Base-by-base conservation (phyloP, 257 asterid species). In the Petunia axillaris region DNA sequence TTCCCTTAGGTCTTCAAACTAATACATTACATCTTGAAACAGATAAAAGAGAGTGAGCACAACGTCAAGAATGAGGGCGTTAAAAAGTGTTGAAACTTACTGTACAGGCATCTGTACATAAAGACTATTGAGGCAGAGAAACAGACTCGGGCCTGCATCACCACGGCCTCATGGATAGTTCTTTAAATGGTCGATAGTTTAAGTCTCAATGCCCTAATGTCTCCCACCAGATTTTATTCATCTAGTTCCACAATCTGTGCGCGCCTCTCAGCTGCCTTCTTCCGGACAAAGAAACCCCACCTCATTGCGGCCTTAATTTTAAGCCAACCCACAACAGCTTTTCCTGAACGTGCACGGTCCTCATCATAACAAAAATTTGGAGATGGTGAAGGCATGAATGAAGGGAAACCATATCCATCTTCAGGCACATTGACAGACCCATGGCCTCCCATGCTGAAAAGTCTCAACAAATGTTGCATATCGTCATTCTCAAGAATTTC, bases 291-390 rank as follows among this genome's bases (percentile, higher is more conserved):
- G 81, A 96, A 92, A 14, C 97, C 99, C 99, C 99, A 96, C 84
- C 98, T 92, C 99, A 94, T 94, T 0, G 98, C 99, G 55, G 98
- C 99, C 85, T 96, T 96, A 36, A 94, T 96, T 93, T 94, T 96
- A 55, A 92, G 88, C 99, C 99, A 96, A 48, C 99, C 99, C 25
- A 88, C 98, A 40, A 91, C 97, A 25, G 98, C 98, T 86, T 92
- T 94, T 46, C 97, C 98, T 0, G 98, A 79, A 41, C 95, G 94
- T 38, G 86, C 25, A 38, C 87, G 89, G 41, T 89, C 98, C 85
- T 90, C 97, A 1, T 87, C 90, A 70, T 73, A 91, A 43, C 82
- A 41, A 57, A 90, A 91, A 43, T 88, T 85, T 6, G 94, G 90
- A 60, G 97, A 87, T 53, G 99, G 93, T 0, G 93, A 82, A 0